phyloP scores from a whole-genome alignment of 2,329 filamentous ascomycete species.

The Verticillium zaregamsianum region DNA sequence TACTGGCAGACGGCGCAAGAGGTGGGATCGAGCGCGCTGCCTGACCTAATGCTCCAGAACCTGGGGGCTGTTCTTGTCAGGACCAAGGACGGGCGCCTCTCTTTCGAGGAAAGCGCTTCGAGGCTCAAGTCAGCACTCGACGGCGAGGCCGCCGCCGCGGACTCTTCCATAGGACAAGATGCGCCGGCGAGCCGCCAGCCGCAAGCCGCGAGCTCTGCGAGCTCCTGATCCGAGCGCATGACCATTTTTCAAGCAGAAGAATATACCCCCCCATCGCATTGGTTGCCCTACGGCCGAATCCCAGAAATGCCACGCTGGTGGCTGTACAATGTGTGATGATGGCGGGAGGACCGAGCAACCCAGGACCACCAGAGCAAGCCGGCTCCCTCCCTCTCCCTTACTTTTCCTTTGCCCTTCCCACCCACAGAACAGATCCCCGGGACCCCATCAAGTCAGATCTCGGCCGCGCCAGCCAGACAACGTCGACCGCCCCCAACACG shows the following conservation, averaged over 20 bases:
- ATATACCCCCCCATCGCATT: not conserved
- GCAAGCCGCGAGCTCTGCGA: not conserved
- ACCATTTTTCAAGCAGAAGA: not conserved
- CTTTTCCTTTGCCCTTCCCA: not conserved
- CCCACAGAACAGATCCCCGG: not conserved
- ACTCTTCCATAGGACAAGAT: not conserved
- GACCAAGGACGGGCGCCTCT: not conserved
- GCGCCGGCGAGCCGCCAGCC: not conserved
- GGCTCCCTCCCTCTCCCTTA: not conserved
- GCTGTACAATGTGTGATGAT: not conserved
- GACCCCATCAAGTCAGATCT: not conserved
- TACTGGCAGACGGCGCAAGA: constrained; percentile 3
- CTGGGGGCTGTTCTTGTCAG: not conserved
- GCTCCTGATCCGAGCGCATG: not conserved
- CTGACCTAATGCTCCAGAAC: not conserved
- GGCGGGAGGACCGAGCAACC: not conserved
- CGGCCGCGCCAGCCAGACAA: not conserved
- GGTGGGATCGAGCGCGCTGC: not conserved
- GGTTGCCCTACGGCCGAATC: not conserved
- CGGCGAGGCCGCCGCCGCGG: not conserved
- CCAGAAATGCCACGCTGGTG: not conserved
- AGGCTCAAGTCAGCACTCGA: not conserved
- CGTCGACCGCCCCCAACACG: not conserved
- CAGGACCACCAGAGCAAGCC: not conserved
- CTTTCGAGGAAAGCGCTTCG: not conserved